Evolutionary conservation across 1,284 basidiomycete genomes (phyloP).

Genomic region (Sporisorium exsertum): DNA sequence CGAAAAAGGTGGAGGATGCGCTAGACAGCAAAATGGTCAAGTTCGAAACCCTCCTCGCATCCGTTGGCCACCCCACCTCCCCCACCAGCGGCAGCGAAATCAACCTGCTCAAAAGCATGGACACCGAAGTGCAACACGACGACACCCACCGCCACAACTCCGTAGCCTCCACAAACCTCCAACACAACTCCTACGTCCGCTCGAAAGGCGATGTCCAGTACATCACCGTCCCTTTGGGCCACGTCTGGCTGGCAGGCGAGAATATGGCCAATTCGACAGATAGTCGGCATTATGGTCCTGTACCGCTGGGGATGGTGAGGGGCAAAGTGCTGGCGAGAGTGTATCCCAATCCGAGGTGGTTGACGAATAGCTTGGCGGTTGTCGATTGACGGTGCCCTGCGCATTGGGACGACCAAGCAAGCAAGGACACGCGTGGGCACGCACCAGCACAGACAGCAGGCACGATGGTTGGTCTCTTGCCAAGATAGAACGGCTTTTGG

Average conservation of each 20-base stretch:
- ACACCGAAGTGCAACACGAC: conserved; percentile 4
- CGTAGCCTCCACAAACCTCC: conserved; percentile 9
- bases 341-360: conserved; percentile 43
- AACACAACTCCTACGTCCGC: conserved; percentile 24
- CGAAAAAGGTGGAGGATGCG: neutral
- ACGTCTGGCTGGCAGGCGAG: conserved; percentile 91
- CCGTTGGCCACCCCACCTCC: neutral
- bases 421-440: neutral
- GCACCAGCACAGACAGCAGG: no score
- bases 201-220: conserved; percentile 47
- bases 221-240: conserved; percentile 48
- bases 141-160: conserved; percentile 20
- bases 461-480: no score
- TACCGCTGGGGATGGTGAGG: conserved; percentile 83
- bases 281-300: conserved; percentile 89
- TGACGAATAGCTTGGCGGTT: conserved; percentile 18
- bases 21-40: conserved; percentile 15
- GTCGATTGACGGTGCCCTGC: conserved; percentile 28
- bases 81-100: neutral
- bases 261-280: conserved; percentile 86
- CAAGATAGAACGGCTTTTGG: no score
- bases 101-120: conserved; percentile 36
- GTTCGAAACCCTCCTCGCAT: conserved; percentile 19
- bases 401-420: no score
- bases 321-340: conserved; percentile 80